Percentiles rank a stretch among this genome's conserved stretches.
phyloP scores from a whole-genome alignment of 768 basidiomycete genomes.

The Holtermannia corniformis region DNA sequence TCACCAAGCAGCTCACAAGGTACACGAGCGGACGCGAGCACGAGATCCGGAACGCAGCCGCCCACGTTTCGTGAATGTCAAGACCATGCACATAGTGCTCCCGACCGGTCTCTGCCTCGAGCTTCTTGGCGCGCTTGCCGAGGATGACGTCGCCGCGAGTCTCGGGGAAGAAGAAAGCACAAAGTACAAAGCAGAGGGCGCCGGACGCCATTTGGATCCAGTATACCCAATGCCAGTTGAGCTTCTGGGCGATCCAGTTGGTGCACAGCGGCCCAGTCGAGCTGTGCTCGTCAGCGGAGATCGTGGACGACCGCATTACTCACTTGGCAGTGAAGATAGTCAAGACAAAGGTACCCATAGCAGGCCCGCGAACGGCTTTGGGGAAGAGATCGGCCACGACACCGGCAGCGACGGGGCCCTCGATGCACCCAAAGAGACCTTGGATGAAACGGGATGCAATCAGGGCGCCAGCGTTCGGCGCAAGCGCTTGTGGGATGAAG shows the following conservation, averaged over 20 bases:
- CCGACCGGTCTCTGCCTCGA: conserved; percentile 8
- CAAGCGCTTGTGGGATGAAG: conserved; percentile 14
- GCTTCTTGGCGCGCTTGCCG: conserved; percentile 4
- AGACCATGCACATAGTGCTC: conserved; percentile 12
- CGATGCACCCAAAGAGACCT: conserved; percentile 14
- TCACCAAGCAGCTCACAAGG: background rate
- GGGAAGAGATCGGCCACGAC: conserved; percentile 11
- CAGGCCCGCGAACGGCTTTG: conserved; percentile 4
- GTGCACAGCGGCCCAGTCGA: conserved; percentile 16
- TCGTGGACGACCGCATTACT: background rate
- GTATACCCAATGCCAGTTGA: conserved; percentile 25
- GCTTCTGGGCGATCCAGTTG: conserved; percentile 18
- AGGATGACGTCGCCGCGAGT: conserved; percentile 19
- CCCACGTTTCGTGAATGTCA: conserved; percentile 9
- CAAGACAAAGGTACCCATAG: conserved; percentile 17
- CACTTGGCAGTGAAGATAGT: conserved; percentile 10
- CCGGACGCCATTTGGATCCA: conserved; percentile 21
- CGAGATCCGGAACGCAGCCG: conserved; percentile 8
- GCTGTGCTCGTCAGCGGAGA: conserved; percentile 11
- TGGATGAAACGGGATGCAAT: conserved; percentile 12
- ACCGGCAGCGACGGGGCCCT: conserved; percentile 17
- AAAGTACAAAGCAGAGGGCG: conserved; percentile 13
- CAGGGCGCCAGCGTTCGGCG: conserved; percentile 12
- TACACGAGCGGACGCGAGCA: conserved; percentile 7
- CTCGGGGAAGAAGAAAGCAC: conserved; percentile 10